These are phyloP conservation scores for Sclerotinia sclerotiorum DNA, from an alignment of 2,329 filamentous ascomycete species.

Conservation along the genomic window DNA sequence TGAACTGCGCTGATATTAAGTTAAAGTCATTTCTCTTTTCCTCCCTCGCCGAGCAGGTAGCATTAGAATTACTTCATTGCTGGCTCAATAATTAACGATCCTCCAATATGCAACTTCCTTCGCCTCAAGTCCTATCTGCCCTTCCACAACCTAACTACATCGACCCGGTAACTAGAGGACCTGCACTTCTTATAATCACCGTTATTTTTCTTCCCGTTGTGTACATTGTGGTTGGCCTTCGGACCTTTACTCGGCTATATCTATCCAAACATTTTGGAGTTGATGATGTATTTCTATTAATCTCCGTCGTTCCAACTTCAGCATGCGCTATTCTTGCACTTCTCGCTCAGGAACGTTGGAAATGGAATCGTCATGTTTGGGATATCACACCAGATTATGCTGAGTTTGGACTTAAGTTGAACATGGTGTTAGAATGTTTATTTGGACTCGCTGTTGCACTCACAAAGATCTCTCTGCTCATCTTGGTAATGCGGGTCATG, in stretches of 20 bases:
- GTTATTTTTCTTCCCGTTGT: slow-evolving; percentile 45
- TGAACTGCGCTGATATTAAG: slow-evolving; percentile 8
- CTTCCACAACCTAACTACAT: slow-evolving; percentile 48
- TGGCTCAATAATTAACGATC: slow-evolving; percentile 15
- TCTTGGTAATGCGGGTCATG: slow-evolving; percentile 41
- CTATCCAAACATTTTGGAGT: slow-evolving; percentile 48
- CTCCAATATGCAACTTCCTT: slow-evolving; percentile 20
- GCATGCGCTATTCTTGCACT: slow-evolving; percentile 42
- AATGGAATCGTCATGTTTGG: slow-evolving; percentile 46
- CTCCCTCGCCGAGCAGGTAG: background rate
- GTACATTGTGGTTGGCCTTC: slow-evolving; percentile 44
- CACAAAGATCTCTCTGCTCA: slow-evolving; percentile 43
- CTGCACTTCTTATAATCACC: slow-evolving; percentile 46
- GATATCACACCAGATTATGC: slow-evolving; percentile 41
- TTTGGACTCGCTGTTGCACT: slow-evolving; percentile 42
- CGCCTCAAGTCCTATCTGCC: slow-evolving; percentile 10
- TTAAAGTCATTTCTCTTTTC: slow-evolving; percentile 1
- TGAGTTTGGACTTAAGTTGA: slow-evolving; percentile 41
- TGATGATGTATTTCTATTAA: slow-evolving; percentile 49
- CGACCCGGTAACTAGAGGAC: slow-evolving; percentile 47
- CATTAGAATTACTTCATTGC: slow-evolving; percentile 1
- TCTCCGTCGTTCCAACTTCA: slow-evolving; percentile 41
- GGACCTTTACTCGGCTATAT: slow-evolving; percentile 48
- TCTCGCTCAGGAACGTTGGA: slow-evolving; percentile 40
- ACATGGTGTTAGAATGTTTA: slow-evolving; percentile 42